These are phyloP conservation scores for Epithemia pelagica DNA, from an alignment of 108 stramenopile species.

Conservation along the genomic window DNA sequence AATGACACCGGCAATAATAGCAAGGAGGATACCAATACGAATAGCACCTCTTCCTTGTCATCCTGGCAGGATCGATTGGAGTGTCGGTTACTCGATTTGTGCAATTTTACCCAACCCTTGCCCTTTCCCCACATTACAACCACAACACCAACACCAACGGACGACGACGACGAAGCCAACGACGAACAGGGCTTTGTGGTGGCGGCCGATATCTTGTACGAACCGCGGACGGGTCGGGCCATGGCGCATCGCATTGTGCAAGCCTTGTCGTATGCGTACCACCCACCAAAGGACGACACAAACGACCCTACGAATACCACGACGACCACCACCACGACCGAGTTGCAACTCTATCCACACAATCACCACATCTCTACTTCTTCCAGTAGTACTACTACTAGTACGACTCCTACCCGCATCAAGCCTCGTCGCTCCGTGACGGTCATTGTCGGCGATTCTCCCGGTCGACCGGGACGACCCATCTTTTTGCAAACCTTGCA, in stretches of 20 bases:
- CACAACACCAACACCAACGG: background rate
- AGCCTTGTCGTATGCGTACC: conserved; percentile 37
- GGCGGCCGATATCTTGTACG: conserved; percentile 68
- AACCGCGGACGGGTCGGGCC: conserved; percentile 51
- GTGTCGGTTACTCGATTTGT: conserved; percentile 38
- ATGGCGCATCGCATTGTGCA: conserved; percentile 43
- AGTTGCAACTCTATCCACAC: too few species aligned
- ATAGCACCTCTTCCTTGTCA: too few species aligned
- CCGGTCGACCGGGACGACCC: conserved; percentile 53
- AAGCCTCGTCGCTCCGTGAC: background rate
- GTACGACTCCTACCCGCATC: background rate
- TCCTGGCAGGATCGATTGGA: conserved; percentile 6
- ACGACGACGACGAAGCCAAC: background rate
- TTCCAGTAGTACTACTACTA: background rate
- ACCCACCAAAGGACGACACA: too few species aligned
- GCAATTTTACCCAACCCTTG: conserved; percentile 24
- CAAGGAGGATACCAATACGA: too few species aligned
- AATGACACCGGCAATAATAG: too few species aligned
- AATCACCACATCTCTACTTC: too few species aligned
- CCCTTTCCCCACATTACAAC: conserved; percentile 24
- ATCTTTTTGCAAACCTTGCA: conserved; percentile 42
- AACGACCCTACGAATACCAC: too few species aligned
- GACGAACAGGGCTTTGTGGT: conserved; percentile 16
- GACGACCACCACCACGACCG: too few species aligned
- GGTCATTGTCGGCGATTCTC: conserved; percentile 49